Base-by-base conservation (phyloP, 1,284 basidiomycete species). In the Cryptococcus sp. region DNA sequence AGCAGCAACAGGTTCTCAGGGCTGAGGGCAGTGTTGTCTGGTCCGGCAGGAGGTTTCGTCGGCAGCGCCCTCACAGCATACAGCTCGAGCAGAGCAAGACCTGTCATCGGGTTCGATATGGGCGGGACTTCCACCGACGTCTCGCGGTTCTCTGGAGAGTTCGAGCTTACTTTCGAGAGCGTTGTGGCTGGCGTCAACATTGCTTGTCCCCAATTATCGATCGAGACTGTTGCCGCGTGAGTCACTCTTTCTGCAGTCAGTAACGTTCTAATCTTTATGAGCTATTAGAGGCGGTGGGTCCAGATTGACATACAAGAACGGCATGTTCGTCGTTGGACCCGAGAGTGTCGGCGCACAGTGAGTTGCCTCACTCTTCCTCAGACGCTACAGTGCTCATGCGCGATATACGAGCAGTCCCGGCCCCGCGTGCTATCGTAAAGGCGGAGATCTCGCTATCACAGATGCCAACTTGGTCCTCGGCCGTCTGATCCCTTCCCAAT, bases 121-220 rank as follows among this genome's bases (percentile, higher is more conserved):
- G 64, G 64, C 17, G 64, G 66, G 1, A 96, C 92, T 0, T 89
- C 87, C 0, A 94, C 91, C 0, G 93, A 96, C 70, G 91, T 96
- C 0, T 92, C 89, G 3, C 84, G 92, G 11, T 95, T 87, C 72
- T 88, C 87, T 19, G 92, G 92, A 0, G 82, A 87, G 23, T 94
- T 91, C 72, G 91, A 95, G 73, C 83, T 89, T 31, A 89, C 91
- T 1, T 92, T 91, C 73, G 92, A 96, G 77, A 91, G 91, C 0
- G 90, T 89, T 0, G 91, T 92, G 0, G 92, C 92, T 0, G 91
- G 91, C 0, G 87, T 95, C n/a, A 89, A 88, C 0, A 90, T 96
- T 57, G 89, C 92, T 69, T 87, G 86, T 17, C 90, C 91, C 0
- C 92, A 95, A 73, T 82, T 91, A 15, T 88, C 89, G 68, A 91